Evolutionary conservation across 768 basidiomycete genomes (phyloP).

Genomic region (Fomitopsis serialis): DNA sequence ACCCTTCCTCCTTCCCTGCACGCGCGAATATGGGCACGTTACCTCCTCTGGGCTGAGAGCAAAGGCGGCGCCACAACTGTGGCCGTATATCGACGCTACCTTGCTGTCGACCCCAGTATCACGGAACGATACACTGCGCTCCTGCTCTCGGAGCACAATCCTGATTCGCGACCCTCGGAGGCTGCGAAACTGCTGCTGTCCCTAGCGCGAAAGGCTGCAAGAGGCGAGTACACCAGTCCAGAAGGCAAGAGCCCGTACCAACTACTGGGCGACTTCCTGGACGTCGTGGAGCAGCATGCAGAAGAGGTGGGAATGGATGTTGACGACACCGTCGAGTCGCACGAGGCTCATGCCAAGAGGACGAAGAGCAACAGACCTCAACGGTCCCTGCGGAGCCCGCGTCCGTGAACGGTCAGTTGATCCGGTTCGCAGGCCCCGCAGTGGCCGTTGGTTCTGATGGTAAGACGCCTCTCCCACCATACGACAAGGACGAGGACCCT

Average conservation of each 20-base stretch:
- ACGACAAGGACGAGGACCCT: constrained; percentile 85
- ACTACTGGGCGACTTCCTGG: constrained; percentile 86
- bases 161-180: constrained; percentile 77
- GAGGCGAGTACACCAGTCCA: constrained; percentile 78
- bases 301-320: constrained; percentile 91
- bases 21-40: constrained; percentile 86
- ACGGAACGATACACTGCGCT: constrained; percentile 75
- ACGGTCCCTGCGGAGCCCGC: constrained; percentile 30
- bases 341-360: constrained; percentile 43
- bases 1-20: constrained; percentile 93
- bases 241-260: constrained; percentile 97
- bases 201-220: constrained; percentile 77
- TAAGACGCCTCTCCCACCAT: constrained; percentile 38
- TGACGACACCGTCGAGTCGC: constrained; percentile 61
- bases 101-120: constrained; percentile 72
- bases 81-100: constrained; percentile 83
- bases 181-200: constrained; percentile 88
- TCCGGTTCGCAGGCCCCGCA: constrained; percentile 68
- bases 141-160: constrained; percentile 53
- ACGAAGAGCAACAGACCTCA: constrained; percentile 21
- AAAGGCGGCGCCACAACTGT: constrained; percentile 77
- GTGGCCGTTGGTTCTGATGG: constrained; percentile 46
- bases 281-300: constrained; percentile 83
- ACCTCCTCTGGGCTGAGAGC: constrained; percentile 86
- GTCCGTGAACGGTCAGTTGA: constrained; percentile 53